Evolutionary conservation across 805 yeast species (phyloP).

Genomic region (Clavispora asparagi): DNA sequence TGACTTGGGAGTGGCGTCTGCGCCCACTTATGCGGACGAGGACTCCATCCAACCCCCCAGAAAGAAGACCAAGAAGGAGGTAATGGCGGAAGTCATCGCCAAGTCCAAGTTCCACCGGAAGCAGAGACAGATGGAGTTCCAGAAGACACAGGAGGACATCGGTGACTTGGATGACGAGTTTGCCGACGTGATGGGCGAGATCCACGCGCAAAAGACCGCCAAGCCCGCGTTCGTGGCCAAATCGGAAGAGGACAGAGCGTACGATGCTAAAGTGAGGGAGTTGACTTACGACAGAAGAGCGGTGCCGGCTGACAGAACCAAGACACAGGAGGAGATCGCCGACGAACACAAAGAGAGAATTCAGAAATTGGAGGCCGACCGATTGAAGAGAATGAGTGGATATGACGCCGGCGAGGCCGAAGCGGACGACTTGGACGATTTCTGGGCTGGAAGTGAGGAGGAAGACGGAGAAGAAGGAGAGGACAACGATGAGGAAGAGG

Average conservation of each 20-base stretch:
- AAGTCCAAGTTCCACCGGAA: constrained; percentile 74
- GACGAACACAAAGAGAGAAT: constrained; percentile 56
- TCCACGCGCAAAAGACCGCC: constrained; percentile 22
- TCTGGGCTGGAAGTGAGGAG: constrained; percentile 53
- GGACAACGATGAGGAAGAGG: constrained; percentile 35
- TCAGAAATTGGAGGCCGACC: constrained; percentile 60
- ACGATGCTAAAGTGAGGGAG: constrained; percentile 63
- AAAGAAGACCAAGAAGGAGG: constrained; percentile 76
- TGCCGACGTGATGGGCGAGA: constrained; percentile 60
- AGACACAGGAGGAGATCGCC: constrained; percentile 66
- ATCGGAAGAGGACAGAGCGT: constrained; percentile 44
- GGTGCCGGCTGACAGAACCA: constrained; percentile 76
- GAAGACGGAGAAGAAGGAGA: constrained; percentile 43
- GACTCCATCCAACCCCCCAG: constrained; percentile 40
- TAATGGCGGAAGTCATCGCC: constrained; percentile 80
- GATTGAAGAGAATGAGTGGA: constrained; percentile 73
- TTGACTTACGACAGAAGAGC: constrained; percentile 69
- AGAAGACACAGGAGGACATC: constrained; percentile 54
- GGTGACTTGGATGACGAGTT: constrained; percentile 69
- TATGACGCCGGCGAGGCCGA: constrained; percentile 41
- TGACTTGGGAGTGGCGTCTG: constrained; percentile 19
- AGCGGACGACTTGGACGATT: constrained; percentile 66
- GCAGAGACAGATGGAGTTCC: constrained; percentile 65
- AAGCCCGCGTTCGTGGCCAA: constrained; percentile 22
- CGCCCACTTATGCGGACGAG: constrained; percentile 34